Percentiles rank a stretch among this genome's conserved stretches.
phyloP scores from a whole-genome alignment of 352 stramenopile species.

The Globisporangium spiculum region DNA sequence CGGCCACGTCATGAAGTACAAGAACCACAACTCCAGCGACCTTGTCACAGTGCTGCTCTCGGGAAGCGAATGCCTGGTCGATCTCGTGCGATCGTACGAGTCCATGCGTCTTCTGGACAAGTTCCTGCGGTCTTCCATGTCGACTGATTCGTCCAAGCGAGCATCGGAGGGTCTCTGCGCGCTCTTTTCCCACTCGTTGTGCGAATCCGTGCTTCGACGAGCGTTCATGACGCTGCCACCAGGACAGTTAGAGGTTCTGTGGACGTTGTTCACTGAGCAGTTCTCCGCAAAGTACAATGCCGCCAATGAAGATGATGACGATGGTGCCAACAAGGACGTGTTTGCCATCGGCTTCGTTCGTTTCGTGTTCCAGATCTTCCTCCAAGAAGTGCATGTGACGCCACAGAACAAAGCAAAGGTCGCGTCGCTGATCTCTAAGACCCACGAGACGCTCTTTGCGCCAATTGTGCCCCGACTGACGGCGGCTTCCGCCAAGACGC shows the following conservation, averaged over 20 bases:
- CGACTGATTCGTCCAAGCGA: slow-evolving; percentile 17
- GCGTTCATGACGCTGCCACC: slow-evolving; percentile 71
- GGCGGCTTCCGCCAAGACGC: background rate
- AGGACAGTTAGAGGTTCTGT: slow-evolving; percentile 77
- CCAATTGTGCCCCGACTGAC: slow-evolving; percentile 26
- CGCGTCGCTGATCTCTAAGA: slow-evolving; percentile 39
- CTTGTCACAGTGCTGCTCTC: slow-evolving; percentile 2
- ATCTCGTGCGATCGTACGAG: slow-evolving; percentile 73
- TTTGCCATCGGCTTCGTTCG: slow-evolving; percentile 50
- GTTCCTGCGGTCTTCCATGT: slow-evolving; percentile 42
- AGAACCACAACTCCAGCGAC: background rate
- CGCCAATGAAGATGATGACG: slow-evolving; percentile 3
- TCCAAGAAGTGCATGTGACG: slow-evolving; percentile 81
- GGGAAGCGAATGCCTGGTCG: slow-evolving; percentile 41
- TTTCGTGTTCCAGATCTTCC: slow-evolving; percentile 70
- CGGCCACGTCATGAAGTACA: slow-evolving; percentile 18
- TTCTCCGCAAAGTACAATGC: slow-evolving; percentile 26
- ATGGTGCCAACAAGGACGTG: background rate
- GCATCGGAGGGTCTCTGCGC: slow-evolving; percentile 39
- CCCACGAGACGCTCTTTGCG: slow-evolving; percentile 50
- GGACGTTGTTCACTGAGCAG: slow-evolving; percentile 61
- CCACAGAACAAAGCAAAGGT: slow-evolving; percentile 71
- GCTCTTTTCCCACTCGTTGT: slow-evolving; percentile 40
- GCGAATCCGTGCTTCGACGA: slow-evolving; percentile 52
- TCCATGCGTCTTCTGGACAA: slow-evolving; percentile 81